Percentiles rank a stretch among this genome's conserved stretches.
Evolutionary conservation across 768 basidiomycete species (phyloP).

Genomic region (Pleurotus citrinopileatus): DNA sequence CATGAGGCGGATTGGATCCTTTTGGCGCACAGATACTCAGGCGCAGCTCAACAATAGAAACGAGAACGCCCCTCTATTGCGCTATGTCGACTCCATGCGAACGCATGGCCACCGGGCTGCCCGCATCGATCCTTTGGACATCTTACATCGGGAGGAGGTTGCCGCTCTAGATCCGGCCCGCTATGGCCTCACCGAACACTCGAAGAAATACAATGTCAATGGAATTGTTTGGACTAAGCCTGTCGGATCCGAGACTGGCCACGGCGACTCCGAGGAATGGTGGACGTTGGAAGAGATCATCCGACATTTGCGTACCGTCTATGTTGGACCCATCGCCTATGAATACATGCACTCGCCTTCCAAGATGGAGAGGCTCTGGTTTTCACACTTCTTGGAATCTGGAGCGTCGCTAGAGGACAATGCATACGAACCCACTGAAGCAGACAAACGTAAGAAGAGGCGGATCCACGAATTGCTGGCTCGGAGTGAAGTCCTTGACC

Average conservation of each 20-base stretch:
- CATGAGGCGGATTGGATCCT: background rate
- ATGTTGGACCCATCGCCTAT: constrained; percentile 85
- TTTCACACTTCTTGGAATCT: constrained; percentile 81
- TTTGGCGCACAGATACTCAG: constrained; percentile 47
- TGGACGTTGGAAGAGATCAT: constrained; percentile 75
- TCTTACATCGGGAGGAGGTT: constrained; percentile 80
- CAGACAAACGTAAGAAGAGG: constrained; percentile 38
- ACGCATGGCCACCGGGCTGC: constrained; percentile 84
- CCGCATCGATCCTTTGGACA: constrained; percentile 81
- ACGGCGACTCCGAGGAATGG: constrained; percentile 32
- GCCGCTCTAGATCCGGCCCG: constrained; percentile 73
- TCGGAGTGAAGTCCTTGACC: constrained; percentile 78
- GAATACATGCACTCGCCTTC: constrained; percentile 91
- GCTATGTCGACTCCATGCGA: constrained; percentile 89
- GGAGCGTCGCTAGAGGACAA: constrained; percentile 29
- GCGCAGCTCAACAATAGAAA: constrained; percentile 67
- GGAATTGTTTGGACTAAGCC: constrained; percentile 79
- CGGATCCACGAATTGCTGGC: constrained; percentile 69
- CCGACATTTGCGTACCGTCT: constrained; percentile 65
- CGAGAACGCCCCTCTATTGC: constrained; percentile 72
- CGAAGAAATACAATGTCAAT: constrained; percentile 62
- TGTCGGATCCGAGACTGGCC: constrained; percentile 25
- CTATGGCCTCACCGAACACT: constrained; percentile 64
- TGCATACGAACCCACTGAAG: constrained; percentile 26
- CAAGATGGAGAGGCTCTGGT: constrained; percentile 87